These are phyloP conservation scores for Selaginella moellendorffii DNA, from an alignment of 75 land plant species.

Conservation along the genomic window DNA sequence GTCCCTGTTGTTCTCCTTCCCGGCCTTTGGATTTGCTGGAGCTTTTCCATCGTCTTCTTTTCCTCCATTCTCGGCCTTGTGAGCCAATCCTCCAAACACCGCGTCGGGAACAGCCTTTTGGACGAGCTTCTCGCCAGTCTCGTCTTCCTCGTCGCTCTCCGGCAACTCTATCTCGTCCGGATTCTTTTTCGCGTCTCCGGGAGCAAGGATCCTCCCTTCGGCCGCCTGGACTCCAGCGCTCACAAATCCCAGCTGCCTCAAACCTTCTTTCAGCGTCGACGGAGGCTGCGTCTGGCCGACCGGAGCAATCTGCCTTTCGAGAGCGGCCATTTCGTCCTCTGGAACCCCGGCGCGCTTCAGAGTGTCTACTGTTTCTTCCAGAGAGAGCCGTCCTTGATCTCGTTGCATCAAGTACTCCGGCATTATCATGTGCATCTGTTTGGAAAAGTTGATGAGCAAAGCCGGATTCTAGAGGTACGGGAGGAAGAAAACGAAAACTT, in stretches of 20 bases:
- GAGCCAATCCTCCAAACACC: conserved; percentile 60
- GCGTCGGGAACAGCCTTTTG: conserved; percentile 64
- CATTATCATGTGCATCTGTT: conserved; percentile 79
- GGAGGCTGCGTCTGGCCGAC: conserved; percentile 1
- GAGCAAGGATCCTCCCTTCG: conserved; percentile 7
- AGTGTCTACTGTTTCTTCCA: conserved; percentile 62
- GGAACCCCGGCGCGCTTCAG: conserved; percentile 56
- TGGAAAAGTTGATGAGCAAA: too few species aligned
- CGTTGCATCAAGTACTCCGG: conserved; percentile 85
- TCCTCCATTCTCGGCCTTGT: conserved; percentile 19
- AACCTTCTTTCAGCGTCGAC: conserved; percentile 15
- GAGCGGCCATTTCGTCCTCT: conserved; percentile 90
- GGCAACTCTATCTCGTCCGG: conserved; percentile 57
- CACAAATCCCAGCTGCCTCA: conserved; percentile 40
- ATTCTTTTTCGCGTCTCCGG: conserved; percentile 24
- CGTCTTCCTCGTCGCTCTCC: conserved; percentile 46
- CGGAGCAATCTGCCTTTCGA: conserved; percentile 64
- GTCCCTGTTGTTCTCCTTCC: conserved; percentile 7
- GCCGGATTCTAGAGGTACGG: neutral
- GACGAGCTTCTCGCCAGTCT: conserved; percentile 30
- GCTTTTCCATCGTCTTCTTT: conserved; percentile 12
- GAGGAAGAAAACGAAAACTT: neutral
- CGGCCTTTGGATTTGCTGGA: conserved; percentile 18
- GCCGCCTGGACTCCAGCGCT: conserved; percentile 49
- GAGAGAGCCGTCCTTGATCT: conserved; percentile 37